Percentiles rank a stretch among this genome's conserved stretches.
Evolutionary conservation across 352 stramenopile genomes (phyloP).

Genomic region (Phytopythium chamaehyphon): DNA sequence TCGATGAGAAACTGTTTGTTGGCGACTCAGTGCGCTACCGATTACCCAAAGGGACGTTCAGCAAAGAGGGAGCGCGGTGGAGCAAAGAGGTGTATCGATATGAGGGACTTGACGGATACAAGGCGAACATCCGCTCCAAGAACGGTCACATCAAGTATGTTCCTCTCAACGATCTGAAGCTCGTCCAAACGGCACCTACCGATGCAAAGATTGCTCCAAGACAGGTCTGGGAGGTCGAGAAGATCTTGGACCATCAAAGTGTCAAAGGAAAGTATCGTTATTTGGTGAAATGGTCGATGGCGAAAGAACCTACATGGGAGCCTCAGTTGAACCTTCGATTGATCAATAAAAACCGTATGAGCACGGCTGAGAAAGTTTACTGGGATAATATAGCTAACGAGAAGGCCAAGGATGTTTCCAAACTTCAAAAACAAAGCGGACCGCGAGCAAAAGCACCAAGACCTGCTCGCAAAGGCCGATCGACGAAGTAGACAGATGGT

Average conservation of each 20-base stretch:
- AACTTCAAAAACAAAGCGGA: slow-evolving; percentile 8
- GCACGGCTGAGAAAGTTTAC: background rate
- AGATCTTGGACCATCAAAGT: slow-evolving; percentile 9
- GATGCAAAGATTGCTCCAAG: slow-evolving; percentile 10
- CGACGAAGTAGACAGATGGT: slow-evolving; percentile 7
- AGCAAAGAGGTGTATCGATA: slow-evolving; percentile 14
- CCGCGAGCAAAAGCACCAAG: slow-evolving; percentile 9
- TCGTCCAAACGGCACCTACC: slow-evolving; percentile 13
- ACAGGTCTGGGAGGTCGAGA: slow-evolving; percentile 20
- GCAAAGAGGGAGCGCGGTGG: slow-evolving; percentile 18
- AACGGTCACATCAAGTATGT: slow-evolving; percentile 27
- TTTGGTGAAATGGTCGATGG: slow-evolving; percentile 16
- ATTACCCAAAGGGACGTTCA: slow-evolving; percentile 19
- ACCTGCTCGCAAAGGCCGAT: slow-evolving; percentile 10
- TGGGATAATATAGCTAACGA: background rate
- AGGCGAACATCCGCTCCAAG: slow-evolving; percentile 18
- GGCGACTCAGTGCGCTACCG: slow-evolving; percentile 8
- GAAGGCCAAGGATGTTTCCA: slow-evolving; percentile 12
- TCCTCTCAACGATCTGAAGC: slow-evolving; percentile 13
- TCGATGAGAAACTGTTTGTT: slow-evolving; percentile 11
- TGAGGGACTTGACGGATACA: slow-evolving; percentile 19
- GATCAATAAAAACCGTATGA: slow-evolving; percentile 10
- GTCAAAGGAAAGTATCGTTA: slow-evolving; percentile 22
- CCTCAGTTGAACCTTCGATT: slow-evolving; percentile 13
- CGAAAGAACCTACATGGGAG: slow-evolving; percentile 17